Base-by-base conservation (phyloP, 1,284 basidiomycete genomes). In the Fomitopsis betulina region DNA sequence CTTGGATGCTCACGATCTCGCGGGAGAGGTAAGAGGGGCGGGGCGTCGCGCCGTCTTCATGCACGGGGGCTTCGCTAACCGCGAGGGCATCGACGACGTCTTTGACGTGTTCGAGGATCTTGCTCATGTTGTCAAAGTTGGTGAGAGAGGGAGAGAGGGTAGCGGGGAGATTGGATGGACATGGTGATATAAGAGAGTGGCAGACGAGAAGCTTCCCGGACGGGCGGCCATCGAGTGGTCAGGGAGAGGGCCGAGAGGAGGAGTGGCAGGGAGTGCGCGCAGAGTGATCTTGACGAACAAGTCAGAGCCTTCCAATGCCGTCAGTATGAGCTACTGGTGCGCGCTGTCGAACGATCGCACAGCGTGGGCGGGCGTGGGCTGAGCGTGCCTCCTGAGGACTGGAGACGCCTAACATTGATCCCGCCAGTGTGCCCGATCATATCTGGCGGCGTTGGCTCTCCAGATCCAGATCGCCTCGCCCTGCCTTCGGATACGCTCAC, bases 31-130 rank as follows among this genome's bases (percentile, higher is more conserved):
- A 17, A 21, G 55, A 27, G 3, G 40, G 52, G 5, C 6, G 2
- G 23, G 51, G 47, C 30, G 12, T 33, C 6, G 55, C 59, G 45
- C 59, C 59, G 39, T 51, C 45, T 3, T 49, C 19, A 53, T 57
- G 37, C 40, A 60, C n/a, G 45, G 59, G 59, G 23, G 59, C 59
- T 4, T 42, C 56, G 59, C 52, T 54, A n/a, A 9, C 35, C 17
- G 55, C 45, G 54, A 55, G 7, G 45, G 33, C 45, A 42, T 59
- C 25, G 23, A 37, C 47, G 33, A 30, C 21, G 37, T 25, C n/a
- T 45, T 55, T 50, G 57, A 58, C 39, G 30, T 30, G 30, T 23
- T 49, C 37, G 33, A 58, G 35, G 37, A 54, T 27, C 15, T 25
- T 42, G 45, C 21, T 42, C 43, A 55, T 35, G 52, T 5, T 54